Evolutionary conservation across 164 flowering plant genomes (phyloP), one percentile per base, ranked within the genome.

Genomic region (Magnolia changhungtana): DNA sequence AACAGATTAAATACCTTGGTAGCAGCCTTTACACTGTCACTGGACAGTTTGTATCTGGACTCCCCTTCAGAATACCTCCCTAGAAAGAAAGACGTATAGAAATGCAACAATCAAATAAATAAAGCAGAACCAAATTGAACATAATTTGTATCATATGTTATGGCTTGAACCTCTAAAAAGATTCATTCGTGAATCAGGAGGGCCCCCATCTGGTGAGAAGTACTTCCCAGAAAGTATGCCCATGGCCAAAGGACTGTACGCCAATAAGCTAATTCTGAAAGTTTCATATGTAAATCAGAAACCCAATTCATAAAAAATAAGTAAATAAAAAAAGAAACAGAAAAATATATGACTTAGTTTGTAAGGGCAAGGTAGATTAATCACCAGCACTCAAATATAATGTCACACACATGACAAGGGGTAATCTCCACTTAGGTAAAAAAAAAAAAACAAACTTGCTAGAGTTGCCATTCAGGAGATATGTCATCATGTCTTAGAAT

Each of bases 231-330:
- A 90, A 72, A 94, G 92, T 77, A 90, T 85, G 69, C 98, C 96
- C 98, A 94, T 92, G 67, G 98, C 96, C 85, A 94, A 77, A 68
- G 98, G 98, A 77, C 96, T 92, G 80, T 94, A 94, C 8, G 94
- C 95, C 86, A 94, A 77, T 79, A 94, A 85, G 80, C 85, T 81
- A 78, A 92, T 81, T 74, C 98, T 93, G 82, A 63, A 77, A 58
- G 8, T 69, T 27, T 14, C 31, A 63, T 37, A 69, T 8, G 52
- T 55, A 66, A 65, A 74, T 14, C 50, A 73, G 67, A n/a, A 5
- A 61, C 23, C 18, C 23, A 14, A 29, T 29, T 37, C 45, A 37
- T 37, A 37, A 37, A 37, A 37, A 37, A 37, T 4, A 68, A 1
- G 16, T 27, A 27, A 27, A 27, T 27, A 29, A 37, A 29, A 13